A percentile compares a stretch with the other conserved stretches of the same genome.
Conservation (phyloP, 2,329 filamentous ascomycete species). For the Bipolaris zeicola region DNA sequence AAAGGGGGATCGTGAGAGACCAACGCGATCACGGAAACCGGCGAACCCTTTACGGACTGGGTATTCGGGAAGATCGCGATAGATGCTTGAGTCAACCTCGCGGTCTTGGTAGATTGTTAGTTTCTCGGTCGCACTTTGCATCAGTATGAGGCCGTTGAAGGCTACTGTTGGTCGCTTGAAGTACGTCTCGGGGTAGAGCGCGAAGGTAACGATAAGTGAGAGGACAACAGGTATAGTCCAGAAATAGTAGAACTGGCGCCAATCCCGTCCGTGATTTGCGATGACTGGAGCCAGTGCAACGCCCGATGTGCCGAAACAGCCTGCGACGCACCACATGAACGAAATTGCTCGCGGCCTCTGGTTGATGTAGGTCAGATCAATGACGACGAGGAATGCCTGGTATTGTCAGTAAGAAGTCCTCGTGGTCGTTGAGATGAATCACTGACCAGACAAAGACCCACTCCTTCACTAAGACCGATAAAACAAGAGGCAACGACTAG, state of each 20-base stretch:
- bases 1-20: conserved; percentile 30
- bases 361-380: conserved; percentile 50
- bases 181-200: conserved; percentile 49
- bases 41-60: conserved; percentile 14
- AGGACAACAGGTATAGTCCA: conserved; percentile 36
- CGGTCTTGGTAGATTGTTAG: conserved; percentile 47
- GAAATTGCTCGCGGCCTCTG: conserved; percentile 46
- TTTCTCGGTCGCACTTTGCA: conserved; percentile 49
- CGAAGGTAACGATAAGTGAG: conserved; percentile 36
- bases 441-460: conserved; percentile 34
- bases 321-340: conserved; percentile 42
- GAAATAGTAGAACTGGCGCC: conserved; percentile 43
- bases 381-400: conserved; percentile 45
- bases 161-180: conserved; percentile 51
- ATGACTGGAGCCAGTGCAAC: conserved; percentile 39
- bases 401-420: neutral
- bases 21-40: conserved; percentile 21
- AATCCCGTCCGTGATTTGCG: conserved; percentile 32
- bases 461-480: conserved; percentile 42
- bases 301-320: conserved; percentile 27
- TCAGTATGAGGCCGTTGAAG: conserved; percentile 49
- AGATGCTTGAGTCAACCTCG: conserved; percentile 33
- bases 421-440: conserved; percentile 13
- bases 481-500: conserved; percentile 41
- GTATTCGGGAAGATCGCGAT: conserved; percentile 31